A percentile compares a stretch with the other conserved stretches of the same genome.
Evolutionary conservation across 2,329 filamentous ascomycete genomes (phyloP).

Genomic region (Nannizzia gypsea): DNA sequence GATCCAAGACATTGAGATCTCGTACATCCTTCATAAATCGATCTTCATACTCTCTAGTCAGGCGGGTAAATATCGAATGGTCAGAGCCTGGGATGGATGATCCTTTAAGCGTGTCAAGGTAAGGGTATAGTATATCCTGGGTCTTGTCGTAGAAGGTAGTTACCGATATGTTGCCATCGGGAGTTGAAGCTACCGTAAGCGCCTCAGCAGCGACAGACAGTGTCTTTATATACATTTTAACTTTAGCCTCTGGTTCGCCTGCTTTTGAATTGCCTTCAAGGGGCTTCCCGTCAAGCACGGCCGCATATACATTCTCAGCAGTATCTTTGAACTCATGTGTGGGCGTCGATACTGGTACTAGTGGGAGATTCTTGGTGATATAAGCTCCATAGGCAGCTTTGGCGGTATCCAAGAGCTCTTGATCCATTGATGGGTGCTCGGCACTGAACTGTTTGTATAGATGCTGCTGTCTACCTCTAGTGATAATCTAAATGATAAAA

Average conservation of each 20-base stretch:
- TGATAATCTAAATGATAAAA: slow-evolving; percentile 41
- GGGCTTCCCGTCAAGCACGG: slow-evolving; percentile 44
- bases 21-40: slow-evolving; percentile 82
- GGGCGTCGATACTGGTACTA: slow-evolving; percentile 35
- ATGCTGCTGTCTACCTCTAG: slow-evolving; percentile 62
- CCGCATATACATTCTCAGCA: slow-evolving; percentile 41
- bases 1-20: slow-evolving; percentile 69
- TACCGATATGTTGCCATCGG: slow-evolving; percentile 19
- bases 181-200: slow-evolving; percentile 20
- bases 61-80: slow-evolving; percentile 69
- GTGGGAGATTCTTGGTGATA: slow-evolving; percentile 55
- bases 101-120: slow-evolving; percentile 57
- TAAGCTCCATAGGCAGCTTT: slow-evolving; percentile 45
- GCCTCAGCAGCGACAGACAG: slow-evolving; percentile 41
- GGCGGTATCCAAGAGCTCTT: slow-evolving; percentile 39
- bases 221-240: slow-evolving; percentile 76
- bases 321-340: slow-evolving; percentile 39
- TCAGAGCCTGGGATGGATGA: slow-evolving; percentile 47
- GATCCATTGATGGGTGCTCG: slow-evolving; percentile 34
- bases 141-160: slow-evolving; percentile 46
- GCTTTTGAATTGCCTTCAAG: slow-evolving; percentile 44
- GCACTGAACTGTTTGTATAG: slow-evolving; percentile 58
- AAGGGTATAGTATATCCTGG: slow-evolving; percentile 64
- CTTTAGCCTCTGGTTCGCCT: slow-evolving; percentile 70
- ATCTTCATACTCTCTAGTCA: slow-evolving; percentile 77